Percentiles rank a stretch among this genome's conserved stretches.
Evolutionary conservation across 1,284 basidiomycete genomes (phyloP).

Genomic region (Mycena sp.): DNA sequence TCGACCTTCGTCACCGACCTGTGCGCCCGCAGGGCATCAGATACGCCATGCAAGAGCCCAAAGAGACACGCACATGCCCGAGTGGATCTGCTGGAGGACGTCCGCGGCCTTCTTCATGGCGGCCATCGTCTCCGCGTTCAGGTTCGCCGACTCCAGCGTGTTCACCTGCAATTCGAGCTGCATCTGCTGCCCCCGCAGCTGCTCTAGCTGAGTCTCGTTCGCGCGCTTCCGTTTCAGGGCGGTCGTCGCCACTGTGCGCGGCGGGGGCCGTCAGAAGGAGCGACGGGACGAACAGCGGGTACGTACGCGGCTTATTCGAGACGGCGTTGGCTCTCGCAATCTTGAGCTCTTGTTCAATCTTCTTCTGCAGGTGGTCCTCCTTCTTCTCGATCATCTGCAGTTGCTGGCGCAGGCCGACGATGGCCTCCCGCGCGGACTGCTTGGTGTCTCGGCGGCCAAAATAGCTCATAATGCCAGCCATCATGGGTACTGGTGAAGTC

Average conservation of each 20-base stretch:
- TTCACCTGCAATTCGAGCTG: constrained; percentile 98
- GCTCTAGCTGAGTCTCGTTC: constrained; percentile 89
- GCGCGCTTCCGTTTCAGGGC: constrained; percentile 97
- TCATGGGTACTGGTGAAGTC: constrained; percentile 53
- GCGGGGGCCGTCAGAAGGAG: constrained; percentile 12
- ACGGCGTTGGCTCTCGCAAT: constrained; percentile 96
- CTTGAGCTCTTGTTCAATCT: constrained; percentile 94
- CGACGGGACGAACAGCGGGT: neutral
- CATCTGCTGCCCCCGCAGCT: constrained; percentile 87
- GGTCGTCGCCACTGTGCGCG: constrained; percentile 76
- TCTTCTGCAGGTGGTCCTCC: constrained; percentile 96
- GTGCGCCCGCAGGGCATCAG: constrained; percentile 4
- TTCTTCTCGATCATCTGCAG: constrained; percentile 99
- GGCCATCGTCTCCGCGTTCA: constrained; percentile 98
- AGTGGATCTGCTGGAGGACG: constrained; percentile 93
- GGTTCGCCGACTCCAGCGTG: constrained; percentile 96
- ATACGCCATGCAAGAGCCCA: constrained; percentile 7
- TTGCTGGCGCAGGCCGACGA: constrained; percentile 87
- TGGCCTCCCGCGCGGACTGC: constrained; percentile 85
- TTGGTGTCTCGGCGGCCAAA: constrained; percentile 84
- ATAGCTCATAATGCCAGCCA: constrained; percentile 90
- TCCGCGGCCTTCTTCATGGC: constrained; percentile 98
- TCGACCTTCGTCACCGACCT: constrained; percentile 96
- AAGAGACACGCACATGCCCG: constrained; percentile 77
- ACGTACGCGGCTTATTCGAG: constrained; percentile 91